These are phyloP conservation scores for Cicer judaicum DNA, from an alignment of 306 rosid genomes.

Conservation along the genomic window DNA sequence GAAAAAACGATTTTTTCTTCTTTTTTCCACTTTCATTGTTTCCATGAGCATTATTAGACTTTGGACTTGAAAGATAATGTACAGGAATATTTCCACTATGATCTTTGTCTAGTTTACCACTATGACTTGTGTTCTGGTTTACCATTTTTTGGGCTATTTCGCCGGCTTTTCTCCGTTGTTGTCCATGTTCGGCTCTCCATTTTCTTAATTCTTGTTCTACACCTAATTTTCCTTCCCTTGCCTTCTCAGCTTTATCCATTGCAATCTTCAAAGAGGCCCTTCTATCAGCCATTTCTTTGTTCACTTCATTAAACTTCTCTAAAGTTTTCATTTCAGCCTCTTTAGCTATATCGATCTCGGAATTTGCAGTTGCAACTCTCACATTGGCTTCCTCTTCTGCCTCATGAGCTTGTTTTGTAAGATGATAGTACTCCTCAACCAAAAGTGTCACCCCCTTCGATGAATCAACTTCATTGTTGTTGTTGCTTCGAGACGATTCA, in stretches of 20 bases:
- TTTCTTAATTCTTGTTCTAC: constrained; percentile 88
- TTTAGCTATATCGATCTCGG: constrained; percentile 74
- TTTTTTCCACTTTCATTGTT: constrained; percentile 59
- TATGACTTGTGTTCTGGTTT: constrained; percentile 51
- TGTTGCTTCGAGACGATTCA: constrained; percentile 57
- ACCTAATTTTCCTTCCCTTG: constrained; percentile 87
- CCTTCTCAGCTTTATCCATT: constrained; percentile 85
- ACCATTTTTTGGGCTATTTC: constrained; percentile 53
- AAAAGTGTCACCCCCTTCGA: constrained; percentile 69
- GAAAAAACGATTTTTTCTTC: constrained; percentile 83
- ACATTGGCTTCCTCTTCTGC: constrained; percentile 77
- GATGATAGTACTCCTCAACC: constrained; percentile 79
- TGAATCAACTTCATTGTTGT: constrained; percentile 49
- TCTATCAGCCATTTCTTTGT: constrained; percentile 64
- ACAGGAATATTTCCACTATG: constrained; percentile 34
- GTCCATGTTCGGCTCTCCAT: constrained; percentile 88
- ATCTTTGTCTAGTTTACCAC: constrained; percentile 35
- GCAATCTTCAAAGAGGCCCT: constrained; percentile 76
- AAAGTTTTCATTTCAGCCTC: constrained; percentile 71
- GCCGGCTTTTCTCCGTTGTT: constrained; percentile 65
- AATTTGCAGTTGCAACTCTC: constrained; percentile 67
- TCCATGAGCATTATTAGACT: constrained; percentile 40
- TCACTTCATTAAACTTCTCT: constrained; percentile 76
- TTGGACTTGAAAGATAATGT: constrained; percentile 54
- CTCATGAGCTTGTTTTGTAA: constrained; percentile 80